Evolutionary conservation across 345 rosid species (phyloP).

Genomic region (Salix purpurea): DNA sequence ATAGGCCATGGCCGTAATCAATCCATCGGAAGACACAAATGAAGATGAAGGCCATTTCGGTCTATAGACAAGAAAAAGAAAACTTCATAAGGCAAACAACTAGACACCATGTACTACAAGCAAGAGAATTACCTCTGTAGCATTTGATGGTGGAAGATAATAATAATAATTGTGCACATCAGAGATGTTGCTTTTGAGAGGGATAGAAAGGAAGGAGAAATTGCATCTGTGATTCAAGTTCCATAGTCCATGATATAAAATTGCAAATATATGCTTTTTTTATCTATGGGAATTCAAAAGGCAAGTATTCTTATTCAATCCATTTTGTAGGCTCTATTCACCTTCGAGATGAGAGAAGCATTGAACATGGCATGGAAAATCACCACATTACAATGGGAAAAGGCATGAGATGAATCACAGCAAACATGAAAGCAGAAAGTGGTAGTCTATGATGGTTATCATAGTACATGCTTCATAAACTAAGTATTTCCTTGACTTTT

Average conservation of each 20-base stretch:
- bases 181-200: constrained; percentile 6
- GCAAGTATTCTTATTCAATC: not conserved
- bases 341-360: not conserved
- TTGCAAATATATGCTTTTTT: not conserved
- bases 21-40: constrained; percentile 85
- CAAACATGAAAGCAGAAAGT: not conserved
- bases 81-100: not conserved
- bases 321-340: not conserved
- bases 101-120: not conserved
- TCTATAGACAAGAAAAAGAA: constrained; percentile 46
- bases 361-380: not conserved
- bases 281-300: not conserved
- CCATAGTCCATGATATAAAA: not conserved
- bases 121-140: not conserved
- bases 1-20: constrained; percentile 96
- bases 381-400: not conserved
- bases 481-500: not conserved
- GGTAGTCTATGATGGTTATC: not conserved
- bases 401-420: not conserved
- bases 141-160: not conserved
- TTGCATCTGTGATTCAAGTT: not conserved
- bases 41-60: constrained; percentile 99
- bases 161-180: not conserved
- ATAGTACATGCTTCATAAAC: not conserved
- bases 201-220: constrained; percentile 3